A percentile compares a stretch with the other conserved stretches of the same genome.
Conservation (phyloP, 495 filamentous ascomycete genomes). For the Halenospora varia region DNA sequence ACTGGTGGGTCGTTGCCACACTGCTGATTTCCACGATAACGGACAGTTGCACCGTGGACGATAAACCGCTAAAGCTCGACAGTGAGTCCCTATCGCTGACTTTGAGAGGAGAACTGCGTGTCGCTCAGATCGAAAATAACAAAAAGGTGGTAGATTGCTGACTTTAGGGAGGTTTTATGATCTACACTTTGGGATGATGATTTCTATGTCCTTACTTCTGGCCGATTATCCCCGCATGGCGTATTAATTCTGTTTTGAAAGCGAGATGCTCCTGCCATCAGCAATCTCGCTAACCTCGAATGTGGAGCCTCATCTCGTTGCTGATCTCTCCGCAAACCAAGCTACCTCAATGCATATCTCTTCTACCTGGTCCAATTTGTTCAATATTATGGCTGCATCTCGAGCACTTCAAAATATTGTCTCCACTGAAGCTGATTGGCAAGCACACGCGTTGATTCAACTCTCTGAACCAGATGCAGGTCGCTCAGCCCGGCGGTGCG, state of each 20-base stretch:
- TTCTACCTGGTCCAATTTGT: conserved; percentile 1
- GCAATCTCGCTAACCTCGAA: conserved; percentile 1
- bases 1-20: background rate
- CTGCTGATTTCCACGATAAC: conserved; percentile 2
- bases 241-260: background rate
- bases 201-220: conserved; percentile 2
- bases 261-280: conserved; percentile 2
- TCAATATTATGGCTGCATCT: conserved; percentile 1
- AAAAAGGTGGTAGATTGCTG: conserved; percentile 1
- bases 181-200: conserved; percentile 3
- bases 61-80: conserved; percentile 4
- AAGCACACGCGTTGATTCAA: background rate
- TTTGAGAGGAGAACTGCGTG: conserved; percentile 2
- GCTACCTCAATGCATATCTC: conserved; percentile 1
- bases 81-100: conserved; percentile 3
- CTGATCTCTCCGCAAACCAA: background rate
- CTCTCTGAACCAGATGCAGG: conserved; percentile 23
- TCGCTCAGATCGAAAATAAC: conserved; percentile 5
- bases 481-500: conserved; percentile 14
- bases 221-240: conserved; percentile 1
- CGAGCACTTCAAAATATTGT: conserved; percentile 5
- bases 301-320: conserved; percentile 1
- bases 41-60: conserved; percentile 2
- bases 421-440: conserved; percentile 2
- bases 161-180: conserved; percentile 1